These are phyloP conservation scores for Aspergillus sp. DNA, from an alignment of 2,329 filamentous ascomycete species.

Conservation along the genomic window DNA sequence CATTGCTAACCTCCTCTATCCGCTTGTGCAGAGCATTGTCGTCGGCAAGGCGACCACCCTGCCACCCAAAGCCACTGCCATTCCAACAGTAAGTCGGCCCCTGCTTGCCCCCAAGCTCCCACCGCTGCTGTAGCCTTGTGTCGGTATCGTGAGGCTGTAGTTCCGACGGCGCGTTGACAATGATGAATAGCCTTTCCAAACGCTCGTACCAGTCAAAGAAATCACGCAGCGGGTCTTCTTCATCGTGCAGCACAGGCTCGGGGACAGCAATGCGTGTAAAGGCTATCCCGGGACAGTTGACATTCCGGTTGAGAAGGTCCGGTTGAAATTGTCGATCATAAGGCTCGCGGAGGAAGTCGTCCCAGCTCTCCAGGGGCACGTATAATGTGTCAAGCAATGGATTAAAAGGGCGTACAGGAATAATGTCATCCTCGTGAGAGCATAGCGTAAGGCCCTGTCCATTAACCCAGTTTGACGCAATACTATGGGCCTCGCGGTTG, in stretches of 20 bases:
- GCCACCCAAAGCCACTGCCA: not conserved
- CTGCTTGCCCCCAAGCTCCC: not conserved
- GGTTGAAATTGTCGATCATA: not conserved
- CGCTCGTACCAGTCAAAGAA: not conserved
- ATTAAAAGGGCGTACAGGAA: not conserved
- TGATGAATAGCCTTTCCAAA: not conserved
- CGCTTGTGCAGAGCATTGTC: not conserved
- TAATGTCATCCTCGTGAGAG: not conserved
- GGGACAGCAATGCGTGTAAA: not conserved
- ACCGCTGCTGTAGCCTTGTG: not conserved
- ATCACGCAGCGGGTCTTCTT: not conserved
- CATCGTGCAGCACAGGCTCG: not conserved
- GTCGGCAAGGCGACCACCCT: not conserved
- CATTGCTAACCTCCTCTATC: not conserved
- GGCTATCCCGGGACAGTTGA: not conserved
- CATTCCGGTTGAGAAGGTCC: not conserved
- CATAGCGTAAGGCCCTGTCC: slow-evolving; percentile 5
- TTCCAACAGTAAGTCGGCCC: not conserved
- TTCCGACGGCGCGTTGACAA: not conserved
- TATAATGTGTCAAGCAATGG: not conserved
- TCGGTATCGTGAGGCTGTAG: not conserved
- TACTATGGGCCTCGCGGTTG: slow-evolving; percentile 12
- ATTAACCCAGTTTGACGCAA: slow-evolving; percentile 10
- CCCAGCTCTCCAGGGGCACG: not conserved
- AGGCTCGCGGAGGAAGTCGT: not conserved